These are phyloP conservation scores for Phytopythium oedochilum DNA, from an alignment of 352 stramenopile species.

Conservation along the genomic window DNA sequence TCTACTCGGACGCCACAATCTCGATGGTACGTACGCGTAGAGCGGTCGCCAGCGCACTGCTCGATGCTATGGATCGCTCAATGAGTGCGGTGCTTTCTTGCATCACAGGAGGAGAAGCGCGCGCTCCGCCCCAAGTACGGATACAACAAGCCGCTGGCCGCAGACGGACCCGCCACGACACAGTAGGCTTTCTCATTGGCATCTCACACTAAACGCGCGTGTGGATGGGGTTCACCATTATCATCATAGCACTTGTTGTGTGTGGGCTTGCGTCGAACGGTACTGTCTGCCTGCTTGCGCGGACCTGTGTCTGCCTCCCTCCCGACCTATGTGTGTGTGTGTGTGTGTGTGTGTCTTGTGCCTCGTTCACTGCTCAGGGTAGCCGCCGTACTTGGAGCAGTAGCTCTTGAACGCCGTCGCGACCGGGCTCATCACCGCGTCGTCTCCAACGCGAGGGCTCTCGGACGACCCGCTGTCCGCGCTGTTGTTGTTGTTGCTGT, in stretches of 20 bases:
- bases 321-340: neutral
- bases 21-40: constrained; percentile 41
- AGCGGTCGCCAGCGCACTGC: neutral
- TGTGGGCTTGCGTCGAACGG: neutral
- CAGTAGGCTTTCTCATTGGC: constrained; percentile 1
- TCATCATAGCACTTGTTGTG: constrained; percentile 10
- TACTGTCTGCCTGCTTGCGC: constrained; percentile 13
- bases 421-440: constrained; percentile 22
- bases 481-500: constrained; percentile 11
- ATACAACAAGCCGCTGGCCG: constrained; percentile 41
- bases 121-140: constrained; percentile 73
- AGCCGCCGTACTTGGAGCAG: constrained; percentile 86
- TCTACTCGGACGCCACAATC: constrained; percentile 48
- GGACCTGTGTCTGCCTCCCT: neutral
- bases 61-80: neutral
- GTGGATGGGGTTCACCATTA: constrained; percentile 3
- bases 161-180: constrained; percentile 12
- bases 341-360: neutral
- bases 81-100: neutral
- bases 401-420: constrained; percentile 66
- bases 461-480: constrained; percentile 10
- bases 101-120: constrained; percentile 68
- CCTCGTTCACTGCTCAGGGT: constrained; percentile 40
- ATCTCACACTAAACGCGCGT: constrained; percentile 2
- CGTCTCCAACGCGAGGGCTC: neutral